Conservation (phyloP, 176 grass and related monocot genomes). For the Coix lacrymajobi region DNA sequence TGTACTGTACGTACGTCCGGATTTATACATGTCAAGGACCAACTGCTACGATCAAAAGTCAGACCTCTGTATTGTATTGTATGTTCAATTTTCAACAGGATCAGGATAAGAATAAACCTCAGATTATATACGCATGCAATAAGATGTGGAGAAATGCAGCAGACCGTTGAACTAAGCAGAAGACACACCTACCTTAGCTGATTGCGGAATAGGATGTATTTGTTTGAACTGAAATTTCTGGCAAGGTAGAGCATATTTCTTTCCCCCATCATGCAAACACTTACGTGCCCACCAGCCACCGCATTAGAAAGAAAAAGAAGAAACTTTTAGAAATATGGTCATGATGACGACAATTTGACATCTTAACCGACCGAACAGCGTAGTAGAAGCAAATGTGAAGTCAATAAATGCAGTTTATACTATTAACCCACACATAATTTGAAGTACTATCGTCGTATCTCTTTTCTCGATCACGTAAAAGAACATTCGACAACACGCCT, state of each 20-base stretch:
- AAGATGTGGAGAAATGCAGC: conserved; percentile 15
- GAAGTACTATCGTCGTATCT: too few species aligned
- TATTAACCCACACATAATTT: too few species aligned
- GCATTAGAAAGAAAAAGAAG: neutral
- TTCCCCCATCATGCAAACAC: neutral
- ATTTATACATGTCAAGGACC: conserved; percentile 11
- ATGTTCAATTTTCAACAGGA: neutral
- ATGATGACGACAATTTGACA: too few species aligned
- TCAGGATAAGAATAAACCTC: neutral
- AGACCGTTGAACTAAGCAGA: neutral
- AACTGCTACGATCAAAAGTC: conserved; percentile 14
- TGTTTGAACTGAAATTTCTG: neutral
- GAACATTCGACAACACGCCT: too few species aligned
- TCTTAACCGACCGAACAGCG: too few species aligned
- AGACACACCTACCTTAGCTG: neutral
- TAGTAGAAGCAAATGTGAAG: too few species aligned
- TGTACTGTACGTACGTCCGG: neutral
- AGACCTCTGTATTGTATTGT: neutral
- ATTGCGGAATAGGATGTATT: neutral
- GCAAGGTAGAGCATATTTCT: neutral
- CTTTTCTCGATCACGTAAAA: too few species aligned
- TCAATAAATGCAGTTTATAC: too few species aligned
- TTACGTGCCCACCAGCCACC: neutral
- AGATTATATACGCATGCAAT: conserved; percentile 8
- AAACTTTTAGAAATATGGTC: neutral